Base-by-base conservation (phyloP, 78 protist genomes). In the Chrysochromulina tobinii region DNA sequence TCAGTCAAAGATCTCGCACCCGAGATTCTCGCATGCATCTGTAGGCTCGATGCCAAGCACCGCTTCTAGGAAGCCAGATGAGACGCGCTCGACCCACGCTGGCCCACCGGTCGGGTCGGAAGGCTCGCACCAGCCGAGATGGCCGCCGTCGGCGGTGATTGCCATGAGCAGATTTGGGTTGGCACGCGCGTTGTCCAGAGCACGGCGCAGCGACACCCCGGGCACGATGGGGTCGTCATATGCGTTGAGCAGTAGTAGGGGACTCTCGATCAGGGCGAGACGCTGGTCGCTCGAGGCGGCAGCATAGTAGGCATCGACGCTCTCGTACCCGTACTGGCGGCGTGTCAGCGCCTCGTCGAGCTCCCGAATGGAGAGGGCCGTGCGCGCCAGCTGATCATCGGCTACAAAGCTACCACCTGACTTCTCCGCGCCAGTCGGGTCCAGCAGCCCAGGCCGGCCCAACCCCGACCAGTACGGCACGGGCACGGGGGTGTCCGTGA, bases 181-280 rank as follows among this genome's bases (percentile, higher is more conserved):
- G 59, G 23, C 58, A 27, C 84, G 84, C 4, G 55, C 57, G 11
- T 7, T 20, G 11, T 1, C 57, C 38, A 18, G 11, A n/a, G 83
- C 83, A 2, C 12, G 11, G 12, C 1, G 87, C 64, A 79, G 48
- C 0, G 50, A 6, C 48, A 6, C 2, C 7, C 87, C 87, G n/a
- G 87, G 87, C 58, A 18, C 87, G 64, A 79, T 54, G 64, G 87
- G 87, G 87, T 79, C 87, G 48, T 79, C 87, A 18, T 21, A 18
- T 21, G 87, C 87, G 64, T 51, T 54, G 64, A 79, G 61, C 38
- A 79, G 64, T 17, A 79, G 48, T 23, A 79, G 61, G 53, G 87
- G 87, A 38, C 9, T 20, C 53, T 27, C 58, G 83, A 75, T 75
- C 50, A 38, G 51, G 51, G 79, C 14, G 2, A 75, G 84, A 20